phyloP scores from a whole-genome alignment of 345 rosid genomes.

The Eucalyptus guilfoylei region DNA sequence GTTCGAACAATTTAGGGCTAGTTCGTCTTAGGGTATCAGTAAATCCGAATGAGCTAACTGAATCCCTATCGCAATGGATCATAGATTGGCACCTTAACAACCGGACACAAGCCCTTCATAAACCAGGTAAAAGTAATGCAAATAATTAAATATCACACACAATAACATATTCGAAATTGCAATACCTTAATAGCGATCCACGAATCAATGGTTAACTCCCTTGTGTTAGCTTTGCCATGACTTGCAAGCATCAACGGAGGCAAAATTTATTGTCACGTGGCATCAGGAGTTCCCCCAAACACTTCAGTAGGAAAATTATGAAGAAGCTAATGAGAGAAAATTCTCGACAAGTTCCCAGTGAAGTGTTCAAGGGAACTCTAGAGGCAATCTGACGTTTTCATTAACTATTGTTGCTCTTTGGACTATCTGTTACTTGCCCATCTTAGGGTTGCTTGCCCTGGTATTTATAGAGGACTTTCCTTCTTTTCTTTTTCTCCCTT shows the following conservation, averaged over 20 bases:
- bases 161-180: neutral
- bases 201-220: neutral
- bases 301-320: slow-evolving; percentile 21
- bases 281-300: slow-evolving; percentile 56
- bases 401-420: too few relatives aligned
- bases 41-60: neutral
- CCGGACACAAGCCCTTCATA: neutral
- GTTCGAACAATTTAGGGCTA: neutral
- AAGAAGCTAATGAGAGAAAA: neutral
- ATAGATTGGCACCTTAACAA: neutral
- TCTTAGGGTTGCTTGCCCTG: neutral
- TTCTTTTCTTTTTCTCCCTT: neutral
- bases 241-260: neutral
- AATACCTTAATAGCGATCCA: neutral
- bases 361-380: slow-evolving; percentile 30
- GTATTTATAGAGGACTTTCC: neutral
- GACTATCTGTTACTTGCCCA: neutral
- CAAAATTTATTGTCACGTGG: neutral
- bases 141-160: neutral
- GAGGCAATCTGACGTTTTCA: slow-evolving; percentile 1
- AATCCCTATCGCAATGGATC: neutral
- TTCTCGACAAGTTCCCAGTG: slow-evolving; percentile 1
- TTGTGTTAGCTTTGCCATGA: neutral
- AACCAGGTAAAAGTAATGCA: neutral
- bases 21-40: neutral